These are phyloP conservation scores for Daldinia caldariorum DNA, from an alignment of 495 filamentous ascomycete species.

Conservation along the genomic window DNA sequence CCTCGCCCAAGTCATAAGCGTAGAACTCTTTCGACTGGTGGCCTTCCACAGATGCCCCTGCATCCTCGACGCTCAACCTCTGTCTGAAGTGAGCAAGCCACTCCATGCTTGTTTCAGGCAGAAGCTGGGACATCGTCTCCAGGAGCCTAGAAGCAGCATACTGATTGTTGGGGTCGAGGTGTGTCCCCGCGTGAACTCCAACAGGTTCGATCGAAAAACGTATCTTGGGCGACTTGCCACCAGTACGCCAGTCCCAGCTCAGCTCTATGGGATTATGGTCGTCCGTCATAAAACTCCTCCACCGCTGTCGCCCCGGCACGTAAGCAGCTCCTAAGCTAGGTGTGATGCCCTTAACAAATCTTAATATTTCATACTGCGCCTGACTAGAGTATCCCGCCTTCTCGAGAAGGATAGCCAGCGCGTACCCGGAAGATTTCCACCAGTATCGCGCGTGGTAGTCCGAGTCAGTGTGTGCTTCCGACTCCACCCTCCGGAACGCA, in stretches of 20 bases:
- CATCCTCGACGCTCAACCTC: neutral
- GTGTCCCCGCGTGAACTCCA: conserved; percentile 3
- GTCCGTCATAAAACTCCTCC: conserved; percentile 18
- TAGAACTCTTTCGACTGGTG: conserved; percentile 3
- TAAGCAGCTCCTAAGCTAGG: conserved; percentile 2
- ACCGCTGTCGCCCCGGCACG: neutral
- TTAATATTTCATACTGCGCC: neutral
- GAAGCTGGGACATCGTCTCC: neutral
- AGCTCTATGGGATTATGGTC: conserved; percentile 18
- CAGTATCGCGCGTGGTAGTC: neutral
- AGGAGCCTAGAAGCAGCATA: neutral
- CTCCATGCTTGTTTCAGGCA: neutral
- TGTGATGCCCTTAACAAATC: neutral
- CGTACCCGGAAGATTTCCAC: conserved; percentile 5
- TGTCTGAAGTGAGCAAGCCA: conserved; percentile 1
- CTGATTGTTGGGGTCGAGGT: neutral
- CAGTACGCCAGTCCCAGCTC: conserved; percentile 18
- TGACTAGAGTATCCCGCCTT: conserved; percentile 9
- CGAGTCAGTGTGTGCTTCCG: neutral
- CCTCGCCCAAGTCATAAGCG: conserved; percentile 11
- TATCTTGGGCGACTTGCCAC: neutral
- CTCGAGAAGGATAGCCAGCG: neutral
- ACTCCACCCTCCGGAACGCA: neutral
- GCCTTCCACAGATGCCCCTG: neutral
- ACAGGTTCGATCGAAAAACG: conserved; percentile 16